Conservation (phyloP, 2,329 filamentous ascomycete genomes). For the Colletotrichum scovillei region DNA sequence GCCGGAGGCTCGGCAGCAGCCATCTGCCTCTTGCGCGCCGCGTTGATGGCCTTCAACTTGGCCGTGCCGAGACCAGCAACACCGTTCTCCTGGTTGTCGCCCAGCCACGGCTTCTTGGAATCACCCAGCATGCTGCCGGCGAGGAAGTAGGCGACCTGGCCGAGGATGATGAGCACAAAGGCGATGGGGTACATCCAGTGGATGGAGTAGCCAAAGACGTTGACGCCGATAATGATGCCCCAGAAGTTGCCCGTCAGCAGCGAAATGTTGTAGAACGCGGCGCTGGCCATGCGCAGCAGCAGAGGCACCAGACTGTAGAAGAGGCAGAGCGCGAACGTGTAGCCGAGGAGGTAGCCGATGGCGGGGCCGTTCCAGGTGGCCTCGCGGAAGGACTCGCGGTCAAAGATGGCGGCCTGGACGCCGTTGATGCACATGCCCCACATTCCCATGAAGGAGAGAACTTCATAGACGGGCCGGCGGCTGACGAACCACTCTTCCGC, state of each 20-base stretch:
- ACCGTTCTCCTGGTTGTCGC: constrained; percentile 84
- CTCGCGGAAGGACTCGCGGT: constrained; percentile 76
- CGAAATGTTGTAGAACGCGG: constrained; percentile 97
- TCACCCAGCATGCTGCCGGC: constrained; percentile 86
- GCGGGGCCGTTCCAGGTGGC: constrained; percentile 75
- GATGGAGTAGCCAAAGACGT: constrained; percentile 82
- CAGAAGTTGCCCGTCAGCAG: constrained; percentile 96
- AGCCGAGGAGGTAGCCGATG: constrained; percentile 87
- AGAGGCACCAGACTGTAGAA: constrained; percentile 93
- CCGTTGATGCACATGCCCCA: constrained; percentile 94
- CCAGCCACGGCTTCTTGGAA: constrained; percentile 94
- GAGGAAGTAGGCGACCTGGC: constrained; percentile 88
- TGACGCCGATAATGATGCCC: constrained; percentile 92
- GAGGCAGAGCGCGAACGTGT: constrained; percentile 82
- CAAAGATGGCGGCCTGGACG: constrained; percentile 90
- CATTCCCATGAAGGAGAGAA: constrained; percentile 89
- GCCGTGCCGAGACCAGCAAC: constrained; percentile 87
- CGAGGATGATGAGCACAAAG: constrained; percentile 90
- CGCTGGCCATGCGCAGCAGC: constrained; percentile 88
- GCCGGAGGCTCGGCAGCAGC: not conserved
- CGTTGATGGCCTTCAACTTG: constrained; percentile 77
- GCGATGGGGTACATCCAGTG: constrained; percentile 96
- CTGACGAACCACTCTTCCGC: constrained; percentile 95
- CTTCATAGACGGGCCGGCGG: constrained; percentile 89
- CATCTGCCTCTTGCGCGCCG: constrained; percentile 56